Conservation (phyloP, 352 stramenopile genomes). For the Pythium volutum region DNA sequence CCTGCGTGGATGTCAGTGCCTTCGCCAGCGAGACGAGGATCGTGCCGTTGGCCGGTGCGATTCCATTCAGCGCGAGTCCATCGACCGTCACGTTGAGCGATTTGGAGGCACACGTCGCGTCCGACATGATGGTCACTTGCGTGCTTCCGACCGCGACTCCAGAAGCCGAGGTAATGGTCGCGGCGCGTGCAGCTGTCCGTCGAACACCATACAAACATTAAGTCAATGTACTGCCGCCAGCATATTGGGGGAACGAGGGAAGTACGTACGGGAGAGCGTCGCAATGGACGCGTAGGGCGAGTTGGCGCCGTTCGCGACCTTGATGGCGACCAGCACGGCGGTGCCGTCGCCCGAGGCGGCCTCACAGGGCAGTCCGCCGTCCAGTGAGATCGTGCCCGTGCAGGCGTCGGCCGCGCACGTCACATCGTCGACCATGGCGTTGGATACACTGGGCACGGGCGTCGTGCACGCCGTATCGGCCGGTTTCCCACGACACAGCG, state of each 20-base stretch:
- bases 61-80: neutral
- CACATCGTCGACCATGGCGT: conserved; percentile 35
- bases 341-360: conserved; percentile 29
- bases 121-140: conserved; percentile 10
- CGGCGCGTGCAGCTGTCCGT: conserved; percentile 14
- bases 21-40: conserved; percentile 14
- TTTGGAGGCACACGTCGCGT: conserved; percentile 12
- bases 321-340: conserved; percentile 47
- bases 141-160: conserved; percentile 12
- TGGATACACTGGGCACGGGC: conserved; percentile 26
- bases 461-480: conserved; percentile 47
- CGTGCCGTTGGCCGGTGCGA: conserved; percentile 3
- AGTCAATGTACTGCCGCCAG: neutral
- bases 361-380: conserved; percentile 44
- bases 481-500: conserved; percentile 49
- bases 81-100: conserved; percentile 14
- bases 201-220: too few species aligned
- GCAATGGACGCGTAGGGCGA: conserved; percentile 50
- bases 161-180: conserved; percentile 8
- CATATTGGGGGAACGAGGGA: neutral
- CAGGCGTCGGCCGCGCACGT: conserved; percentile 43
- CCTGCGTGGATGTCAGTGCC: conserved; percentile 2
- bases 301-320: conserved; percentile 41
- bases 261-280: conserved; percentile 33
- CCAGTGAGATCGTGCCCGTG: conserved; percentile 44